Evolutionary conservation across 257 asterid species (phyloP).

Genomic region (Verbascum thapsus): DNA sequence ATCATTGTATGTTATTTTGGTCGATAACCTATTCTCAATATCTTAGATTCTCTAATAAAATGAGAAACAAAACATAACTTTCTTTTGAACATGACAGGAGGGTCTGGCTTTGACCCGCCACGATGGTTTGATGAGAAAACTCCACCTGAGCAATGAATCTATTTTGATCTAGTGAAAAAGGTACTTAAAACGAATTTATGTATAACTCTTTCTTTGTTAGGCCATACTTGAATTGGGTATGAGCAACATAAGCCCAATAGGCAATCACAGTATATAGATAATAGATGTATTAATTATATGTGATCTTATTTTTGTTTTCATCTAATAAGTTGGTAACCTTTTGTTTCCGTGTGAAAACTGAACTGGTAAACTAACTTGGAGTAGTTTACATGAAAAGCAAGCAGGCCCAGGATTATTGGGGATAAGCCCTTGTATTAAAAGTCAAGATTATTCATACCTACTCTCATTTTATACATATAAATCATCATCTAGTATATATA

Average conservation of each 20-base stretch:
- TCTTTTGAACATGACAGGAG: constrained; percentile 50
- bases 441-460: constrained; percentile 1
- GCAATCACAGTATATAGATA: too few species aligned
- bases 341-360: neutral
- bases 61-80: neutral
- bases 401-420: constrained; percentile 9
- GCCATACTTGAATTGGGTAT: neutral
- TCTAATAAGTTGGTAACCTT: too few species aligned
- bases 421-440: neutral
- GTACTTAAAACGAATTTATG: neutral
- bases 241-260: too few species aligned
- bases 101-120: constrained; percentile 93
- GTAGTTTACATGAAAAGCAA: neutral
- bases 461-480: neutral
- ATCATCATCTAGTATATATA: neutral
- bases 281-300: too few species aligned
- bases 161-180: constrained; percentile 12
- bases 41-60: neutral
- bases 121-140: constrained; percentile 82
- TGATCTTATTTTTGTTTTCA: too few species aligned
- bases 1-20: neutral
- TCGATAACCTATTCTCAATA: neutral
- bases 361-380: neutral
- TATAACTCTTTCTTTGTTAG: neutral
- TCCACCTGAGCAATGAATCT: constrained; percentile 46